These are phyloP conservation scores for Aspergillus ibericus DNA, from an alignment of 2,329 filamentous ascomycete species.

Conservation along the genomic window DNA sequence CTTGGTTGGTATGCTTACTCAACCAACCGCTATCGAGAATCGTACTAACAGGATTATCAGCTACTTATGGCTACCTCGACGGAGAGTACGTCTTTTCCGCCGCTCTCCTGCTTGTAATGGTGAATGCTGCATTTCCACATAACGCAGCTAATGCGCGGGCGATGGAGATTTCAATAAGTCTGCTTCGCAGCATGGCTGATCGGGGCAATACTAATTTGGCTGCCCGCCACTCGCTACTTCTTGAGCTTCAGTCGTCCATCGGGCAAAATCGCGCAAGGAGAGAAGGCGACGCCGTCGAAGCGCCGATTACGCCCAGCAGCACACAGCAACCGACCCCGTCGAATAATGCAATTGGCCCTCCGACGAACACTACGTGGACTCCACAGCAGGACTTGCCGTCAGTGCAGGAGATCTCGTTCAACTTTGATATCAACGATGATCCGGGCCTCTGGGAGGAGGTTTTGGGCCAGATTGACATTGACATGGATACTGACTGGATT, in stretches of 20 bases:
- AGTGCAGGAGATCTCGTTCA: slow-evolving; percentile 34
- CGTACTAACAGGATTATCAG: slow-evolving; percentile 21
- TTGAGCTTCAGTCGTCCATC: slow-evolving; percentile 36
- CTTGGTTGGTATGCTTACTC: slow-evolving; percentile 46
- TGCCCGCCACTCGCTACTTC: slow-evolving; percentile 40
- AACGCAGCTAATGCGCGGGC: slow-evolving; percentile 44
- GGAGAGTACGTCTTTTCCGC: slow-evolving; percentile 58
- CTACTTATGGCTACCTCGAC: slow-evolving; percentile 60
- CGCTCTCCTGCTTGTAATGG: slow-evolving; percentile 56
- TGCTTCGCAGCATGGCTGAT: slow-evolving; percentile 54
- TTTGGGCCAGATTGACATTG: slow-evolving; percentile 41
- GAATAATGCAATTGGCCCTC: slow-evolving; percentile 2
- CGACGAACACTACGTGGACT: slow-evolving; percentile 18
- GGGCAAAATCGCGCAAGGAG: slow-evolving; percentile 19
- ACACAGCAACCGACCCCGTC: slow-evolving; percentile 15
- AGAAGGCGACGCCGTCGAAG: background rate
- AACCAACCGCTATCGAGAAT: accelerated
- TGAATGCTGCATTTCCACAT: slow-evolving; percentile 54
- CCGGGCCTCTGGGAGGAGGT: slow-evolving; percentile 45
- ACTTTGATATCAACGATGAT: slow-evolving; percentile 40
- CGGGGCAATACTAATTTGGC: slow-evolving; percentile 54
- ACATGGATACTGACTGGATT: slow-evolving; percentile 46
- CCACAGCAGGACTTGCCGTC: slow-evolving; percentile 22
- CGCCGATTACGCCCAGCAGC: slow-evolving; percentile 18
- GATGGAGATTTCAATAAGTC: slow-evolving; percentile 49